Evolutionary conservation across 352 stramenopile species (phyloP).

Genomic region (Phytophthora constricta): DNA sequence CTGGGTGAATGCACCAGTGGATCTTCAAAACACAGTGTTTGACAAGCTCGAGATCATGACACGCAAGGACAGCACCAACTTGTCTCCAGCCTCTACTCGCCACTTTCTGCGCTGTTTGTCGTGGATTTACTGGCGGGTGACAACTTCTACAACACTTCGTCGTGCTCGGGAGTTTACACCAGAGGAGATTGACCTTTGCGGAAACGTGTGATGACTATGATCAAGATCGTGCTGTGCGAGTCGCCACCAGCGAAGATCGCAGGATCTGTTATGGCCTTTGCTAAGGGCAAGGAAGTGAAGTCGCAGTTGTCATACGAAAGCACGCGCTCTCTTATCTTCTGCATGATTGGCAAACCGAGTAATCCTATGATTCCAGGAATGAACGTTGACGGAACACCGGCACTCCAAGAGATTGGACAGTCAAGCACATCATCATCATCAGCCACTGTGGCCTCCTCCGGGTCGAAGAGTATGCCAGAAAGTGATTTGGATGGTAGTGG

Average conservation of each 20-base stretch:
- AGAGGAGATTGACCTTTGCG: conserved; percentile 73
- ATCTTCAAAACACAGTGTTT: conserved; percentile 76
- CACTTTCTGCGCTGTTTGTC: conserved; percentile 86
- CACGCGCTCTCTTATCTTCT: conserved; percentile 84
- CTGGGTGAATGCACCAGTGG: conserved; percentile 79
- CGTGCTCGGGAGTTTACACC: conserved; percentile 52
- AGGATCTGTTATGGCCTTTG: conserved; percentile 60
- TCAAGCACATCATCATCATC: conserved; percentile 46
- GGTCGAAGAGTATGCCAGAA: conserved; percentile 65
- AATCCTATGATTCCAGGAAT: conserved; percentile 70
- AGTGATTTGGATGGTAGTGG: conserved; percentile 69
- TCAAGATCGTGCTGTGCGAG: conserved; percentile 84
- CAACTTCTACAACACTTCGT: conserved; percentile 53
- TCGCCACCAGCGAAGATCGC: conserved; percentile 55
- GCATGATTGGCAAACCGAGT: conserved; percentile 87
- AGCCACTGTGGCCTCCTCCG: conserved; percentile 42
- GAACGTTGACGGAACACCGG: conserved; percentile 67
- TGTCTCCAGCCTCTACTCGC: conserved; percentile 75
- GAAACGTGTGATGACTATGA: conserved; percentile 73
- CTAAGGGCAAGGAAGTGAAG: conserved; percentile 70
- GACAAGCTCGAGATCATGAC: conserved; percentile 84
- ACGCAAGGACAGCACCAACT: conserved; percentile 72
- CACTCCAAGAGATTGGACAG: conserved; percentile 53
- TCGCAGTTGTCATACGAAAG: conserved; percentile 85
- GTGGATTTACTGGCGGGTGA: conserved; percentile 81